Evolutionary conservation across 208 protist species (phyloP), one percentile per base, ranked within the genome.

Genomic region (Leishmania martiniquensis): DNA sequence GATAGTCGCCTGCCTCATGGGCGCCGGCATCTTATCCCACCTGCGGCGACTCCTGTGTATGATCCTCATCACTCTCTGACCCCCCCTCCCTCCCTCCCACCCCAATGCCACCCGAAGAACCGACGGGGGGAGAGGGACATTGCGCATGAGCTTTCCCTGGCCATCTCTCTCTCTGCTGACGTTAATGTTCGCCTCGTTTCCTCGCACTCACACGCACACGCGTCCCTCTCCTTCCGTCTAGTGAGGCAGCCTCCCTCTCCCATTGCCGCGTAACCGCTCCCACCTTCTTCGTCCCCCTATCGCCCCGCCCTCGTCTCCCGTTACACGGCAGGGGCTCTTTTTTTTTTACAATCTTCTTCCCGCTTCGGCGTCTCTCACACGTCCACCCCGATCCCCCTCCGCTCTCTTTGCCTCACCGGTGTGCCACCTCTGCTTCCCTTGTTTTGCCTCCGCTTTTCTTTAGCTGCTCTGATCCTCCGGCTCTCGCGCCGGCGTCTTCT

Each of bases 101-200:
- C 20, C 49, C 49, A 22, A 9, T 52, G 15, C 49, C 1, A 22
- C 49, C 49, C 20, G 2, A 62, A 22, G 3, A 29, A 0, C 29
- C 12, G 57, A 37, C n/a, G 13, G 34, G 57, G 57, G n/a, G n/a
- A n/a, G n/a, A n/a, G n/a, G n/a, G n/a, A 37, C 12, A 29, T 37
- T 29, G 9, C 20, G 13, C 13, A 62, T 29, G 57, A 9, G 13
- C 57, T n/a, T 62, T n/a, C n/a, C 25, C 32, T 10, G n/a, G n/a
- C n/a, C n/a, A n/a, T 59, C 57, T 62, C n/a, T 62, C 22, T 62
- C 20, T 62, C 57, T 62, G 29, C n/a, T n/a, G n/a, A n/a, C n/a
- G n/a, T n/a, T n/a, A n/a, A 42, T 69, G 39, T 42, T 32, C 34
- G n/a, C n/a, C n/a, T n/a, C n/a, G n/a, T n/a, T n/a, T n/a, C n/a